Evolutionary conservation across 1,284 basidiomycete species (phyloP).

Genomic region (Trichosporon sp.): DNA sequence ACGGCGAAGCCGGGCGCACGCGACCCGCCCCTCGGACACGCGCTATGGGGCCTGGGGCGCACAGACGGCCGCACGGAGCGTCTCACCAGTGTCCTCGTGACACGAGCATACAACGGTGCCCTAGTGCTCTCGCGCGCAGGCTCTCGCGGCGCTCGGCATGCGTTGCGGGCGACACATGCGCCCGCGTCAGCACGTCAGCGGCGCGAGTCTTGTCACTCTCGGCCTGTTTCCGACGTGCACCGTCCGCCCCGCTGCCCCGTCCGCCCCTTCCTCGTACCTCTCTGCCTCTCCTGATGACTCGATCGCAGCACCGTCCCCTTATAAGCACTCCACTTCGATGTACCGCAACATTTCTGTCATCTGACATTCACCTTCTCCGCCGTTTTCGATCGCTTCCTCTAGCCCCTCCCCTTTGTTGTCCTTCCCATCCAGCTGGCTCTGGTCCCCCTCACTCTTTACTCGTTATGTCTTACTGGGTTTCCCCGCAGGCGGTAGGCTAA

Average conservation of each 20-base stretch:
- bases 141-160: not conserved
- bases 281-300: not conserved
- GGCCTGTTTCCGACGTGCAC: not conserved
- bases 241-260: not conserved
- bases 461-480: slow-evolving; percentile 3
- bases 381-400: not conserved
- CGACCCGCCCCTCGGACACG: not conserved
- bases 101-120: not conserved
- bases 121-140: not conserved
- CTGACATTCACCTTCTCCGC: not conserved
- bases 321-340: not conserved
- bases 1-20: not conserved
- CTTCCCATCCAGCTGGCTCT: not conserved
- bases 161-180: not conserved
- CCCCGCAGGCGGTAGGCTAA: slow-evolving; percentile 3
- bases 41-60: too few relatives aligned
- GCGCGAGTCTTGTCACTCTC: not conserved
- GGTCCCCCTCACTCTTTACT: not conserved
- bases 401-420: not conserved
- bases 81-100: not conserved
- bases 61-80: not conserved
- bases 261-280: too few relatives aligned
- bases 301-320: not conserved
- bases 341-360: not conserved
- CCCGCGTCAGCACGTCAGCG: not conserved